Evolutionary conservation across 2,329 filamentous ascomycete species (phyloP), one percentile per base, ranked within the genome.

Genomic region (Aspergillus sp.): DNA sequence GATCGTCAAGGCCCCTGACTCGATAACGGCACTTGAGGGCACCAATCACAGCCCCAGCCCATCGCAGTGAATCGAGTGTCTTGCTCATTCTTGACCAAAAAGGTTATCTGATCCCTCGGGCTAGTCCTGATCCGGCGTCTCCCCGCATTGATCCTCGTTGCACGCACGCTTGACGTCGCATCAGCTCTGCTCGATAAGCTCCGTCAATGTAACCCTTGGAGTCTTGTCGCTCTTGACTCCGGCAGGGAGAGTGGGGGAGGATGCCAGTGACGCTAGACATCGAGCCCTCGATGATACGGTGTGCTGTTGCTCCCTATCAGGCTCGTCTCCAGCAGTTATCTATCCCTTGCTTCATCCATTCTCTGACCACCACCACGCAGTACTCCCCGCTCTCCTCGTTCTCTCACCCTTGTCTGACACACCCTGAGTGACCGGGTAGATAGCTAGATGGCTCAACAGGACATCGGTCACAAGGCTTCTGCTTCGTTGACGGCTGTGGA

Each of bases 171-270:
- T 33, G 15, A 46, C 20, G 39, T 54, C 46, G 51, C 56, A 54
- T 51, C 45, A 40, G 37, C 40, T 41, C 30, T 34, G 8, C 8
- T 40, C 46, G 51, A 58, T 58, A 58, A 58, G 56, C 45, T 58
- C 40, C 45, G 50, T 47, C 56, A 58, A 58, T 58, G 56, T 58
- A 58, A 58, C 56, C 37, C 30, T 33, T 11, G 9, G 37, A 22
- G 45, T 49, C 50, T 50, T 44, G 40, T 49, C 42, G 56, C 24
- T 44, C 42, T 40, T 49, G 49, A 53, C 37, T 46, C 15, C 46
- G 15, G 24, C 37, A 24, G 22, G 20, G 22, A 24, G 17, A 27
- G 56, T 46, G 45, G 56, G 47, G 42, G 12, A 42, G 5, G 51
- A 42, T 39, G 5, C 30, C 17, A 13, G 54, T 58, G 46, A 54